Base-by-base conservation (phyloP, 768 basidiomycete species). In the Postia placenta region DNA sequence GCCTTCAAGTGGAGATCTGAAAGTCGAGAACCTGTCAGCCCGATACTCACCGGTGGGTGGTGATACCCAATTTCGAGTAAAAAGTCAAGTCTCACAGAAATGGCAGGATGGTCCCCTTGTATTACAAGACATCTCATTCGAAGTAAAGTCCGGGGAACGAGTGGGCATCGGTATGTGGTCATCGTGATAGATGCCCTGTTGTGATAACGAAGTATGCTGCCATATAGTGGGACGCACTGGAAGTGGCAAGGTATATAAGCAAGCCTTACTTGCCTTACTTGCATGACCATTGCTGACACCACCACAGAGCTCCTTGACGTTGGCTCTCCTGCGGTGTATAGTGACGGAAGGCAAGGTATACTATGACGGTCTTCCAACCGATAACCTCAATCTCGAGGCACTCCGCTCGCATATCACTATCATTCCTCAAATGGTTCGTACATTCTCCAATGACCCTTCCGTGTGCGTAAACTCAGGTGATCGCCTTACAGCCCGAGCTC, bases 61-160 rank as follows among this genome's bases (percentile, higher is more conserved):
- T n/a, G 20, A 17, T 23, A 42, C 15, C 24, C n/a, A 4, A 3
- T 9, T 22, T 12, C 26, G n/a, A 42, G 11, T 15, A 3, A 37
- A 11, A 1, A 6, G 11, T 20, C 50, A 15, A 4, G 6, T 25
- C 15, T 33, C 30, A 7, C 9, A 33, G 30, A 7, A 33, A 33
- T 33, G 30, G 30, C 30, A 33, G 61, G 78, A 78, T 49, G 78
- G 80, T 1, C 80, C 80, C 0, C 63, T 69, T 19, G 79, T 83
- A 0, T 65, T 83, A 11, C 73, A 80, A 28, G 65, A 80, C 36
- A 60, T 83, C 44, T 67, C 69, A 12, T 75, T 81, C 53, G 65
- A 68, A 35, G 72, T 83, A 57, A 69, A 72, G 46, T 73, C 75
- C n/a, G 81, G 81, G 0, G 77, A 81, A 55, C 72, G 78, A 6